phyloP scores from a whole-genome alignment of 106 monocot species.

The Apostasia shenzhenica region DNA sequence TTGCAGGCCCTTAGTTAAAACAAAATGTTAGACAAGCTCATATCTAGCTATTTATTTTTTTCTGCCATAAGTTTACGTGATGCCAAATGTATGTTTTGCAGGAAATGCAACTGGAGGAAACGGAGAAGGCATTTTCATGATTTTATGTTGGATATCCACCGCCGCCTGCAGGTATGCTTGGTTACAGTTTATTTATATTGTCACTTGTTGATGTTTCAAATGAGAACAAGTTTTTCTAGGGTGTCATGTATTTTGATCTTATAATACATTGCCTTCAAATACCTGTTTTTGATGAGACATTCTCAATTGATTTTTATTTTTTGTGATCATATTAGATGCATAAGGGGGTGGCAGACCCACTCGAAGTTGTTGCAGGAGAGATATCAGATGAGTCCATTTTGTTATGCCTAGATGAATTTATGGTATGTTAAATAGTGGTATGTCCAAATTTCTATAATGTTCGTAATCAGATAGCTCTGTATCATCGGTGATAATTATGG shows the following conservation, averaged over 20 bases:
- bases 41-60: too few species aligned
- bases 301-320: background rate
- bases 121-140: slow-evolving; percentile 98
- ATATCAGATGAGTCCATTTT: slow-evolving; percentile 95
- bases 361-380: slow-evolving; percentile 93
- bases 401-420: slow-evolving; percentile 97
- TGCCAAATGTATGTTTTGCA: slow-evolving; percentile 11
- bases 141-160: slow-evolving; percentile 97
- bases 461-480: background rate
- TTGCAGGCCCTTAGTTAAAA: too few species aligned
- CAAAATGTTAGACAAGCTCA: too few species aligned
- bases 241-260: too few species aligned
- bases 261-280: too few species aligned
- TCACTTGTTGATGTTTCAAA: background rate
- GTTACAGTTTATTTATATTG: background rate
- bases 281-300: too few species aligned
- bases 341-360: slow-evolving; percentile 94
- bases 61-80: too few species aligned
- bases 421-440: slow-evolving; percentile 58
- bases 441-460: slow-evolving; percentile 15
- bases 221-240: background rate
- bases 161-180: slow-evolving; percentile 70
- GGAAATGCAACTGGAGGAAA: slow-evolving; percentile 88
- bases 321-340: slow-evolving; percentile 50
- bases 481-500: background rate